Evolutionary conservation across 2,329 filamentous ascomycete genomes (phyloP).

Genomic region (Botryotinia globosa): DNA sequence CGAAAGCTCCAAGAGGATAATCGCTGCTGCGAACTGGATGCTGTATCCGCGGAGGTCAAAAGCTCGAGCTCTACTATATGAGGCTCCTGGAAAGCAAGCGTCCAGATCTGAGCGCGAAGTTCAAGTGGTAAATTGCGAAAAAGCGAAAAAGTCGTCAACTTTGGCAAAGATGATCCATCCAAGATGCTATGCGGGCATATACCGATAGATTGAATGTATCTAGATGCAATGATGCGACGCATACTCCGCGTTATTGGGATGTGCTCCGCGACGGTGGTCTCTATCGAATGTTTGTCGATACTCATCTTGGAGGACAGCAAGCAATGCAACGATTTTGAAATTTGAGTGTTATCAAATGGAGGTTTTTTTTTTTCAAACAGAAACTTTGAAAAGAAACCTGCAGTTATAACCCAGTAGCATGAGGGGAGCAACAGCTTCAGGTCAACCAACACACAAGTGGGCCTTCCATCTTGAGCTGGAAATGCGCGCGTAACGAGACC

Average conservation of each 20-base stretch:
- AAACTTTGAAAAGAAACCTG: no score
- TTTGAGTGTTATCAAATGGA: not conserved
- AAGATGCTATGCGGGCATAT: not conserved
- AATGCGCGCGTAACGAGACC: not conserved
- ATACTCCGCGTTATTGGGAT: not conserved
- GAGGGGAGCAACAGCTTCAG: not conserved
- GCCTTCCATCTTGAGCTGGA: not conserved
- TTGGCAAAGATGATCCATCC: not conserved
- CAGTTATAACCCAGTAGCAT: not conserved
- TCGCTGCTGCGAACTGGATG: no score
- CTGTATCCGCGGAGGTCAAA: not conserved
- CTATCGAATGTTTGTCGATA: not conserved
- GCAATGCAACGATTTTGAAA: not conserved
- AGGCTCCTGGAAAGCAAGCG: conserved; percentile 1
- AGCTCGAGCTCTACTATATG: not conserved
- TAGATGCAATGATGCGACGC: conserved; percentile 5
- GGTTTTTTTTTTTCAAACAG: not conserved
- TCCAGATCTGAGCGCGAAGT: conserved; percentile 4
- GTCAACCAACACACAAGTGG: not conserved
- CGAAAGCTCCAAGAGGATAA: not conserved
- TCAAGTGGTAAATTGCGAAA: conserved; percentile 10
- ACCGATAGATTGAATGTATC: not conserved
- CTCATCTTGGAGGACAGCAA: not conserved
- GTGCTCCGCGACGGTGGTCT: not conserved
- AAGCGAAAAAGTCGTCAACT: not conserved